Evolutionary conservation across 2,329 filamentous ascomycete species (phyloP).

Genomic region (Calonectria montana): DNA sequence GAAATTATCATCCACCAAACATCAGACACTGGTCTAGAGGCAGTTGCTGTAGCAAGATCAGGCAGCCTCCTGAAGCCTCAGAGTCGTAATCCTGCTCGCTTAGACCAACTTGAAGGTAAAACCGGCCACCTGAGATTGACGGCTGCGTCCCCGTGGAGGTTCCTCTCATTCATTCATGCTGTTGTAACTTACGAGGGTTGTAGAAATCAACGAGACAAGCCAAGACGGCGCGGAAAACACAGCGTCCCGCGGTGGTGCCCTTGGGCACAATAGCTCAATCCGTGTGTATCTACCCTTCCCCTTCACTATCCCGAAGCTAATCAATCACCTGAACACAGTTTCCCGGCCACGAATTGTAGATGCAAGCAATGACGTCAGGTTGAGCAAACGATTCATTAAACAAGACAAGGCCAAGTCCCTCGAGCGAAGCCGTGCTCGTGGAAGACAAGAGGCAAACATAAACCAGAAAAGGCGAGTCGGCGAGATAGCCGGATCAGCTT

Average conservation of each 20-base stretch:
- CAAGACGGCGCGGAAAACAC: background rate
- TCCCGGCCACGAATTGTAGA: slow-evolving; percentile 35
- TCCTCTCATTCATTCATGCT: background rate
- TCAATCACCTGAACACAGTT: slow-evolving; percentile 22
- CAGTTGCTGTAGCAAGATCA: slow-evolving; percentile 56
- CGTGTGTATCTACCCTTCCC: background rate
- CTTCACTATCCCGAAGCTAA: background rate
- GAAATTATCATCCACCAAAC: slow-evolving; percentile 48
- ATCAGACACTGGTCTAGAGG: slow-evolving; percentile 56
- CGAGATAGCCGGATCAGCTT: slow-evolving; percentile 14
- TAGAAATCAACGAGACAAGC: background rate
- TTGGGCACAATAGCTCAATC: background rate
- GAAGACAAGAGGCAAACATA: background rate
- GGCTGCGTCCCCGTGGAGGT: background rate
- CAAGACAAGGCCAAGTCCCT: background rate
- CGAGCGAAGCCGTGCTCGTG: background rate
- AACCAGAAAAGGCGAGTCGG: background rate
- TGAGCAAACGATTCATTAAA: slow-evolving; percentile 40
- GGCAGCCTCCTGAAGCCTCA: slow-evolving; percentile 49
- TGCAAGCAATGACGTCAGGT: slow-evolving; percentile 46
- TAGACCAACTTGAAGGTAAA: background rate
- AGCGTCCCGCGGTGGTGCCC: background rate
- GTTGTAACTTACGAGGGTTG: background rate
- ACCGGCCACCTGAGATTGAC: background rate
- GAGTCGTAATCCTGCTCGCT: background rate